Conservation (phyloP, 2,329 filamentous ascomycete species). For the Trichoderma breve region DNA sequence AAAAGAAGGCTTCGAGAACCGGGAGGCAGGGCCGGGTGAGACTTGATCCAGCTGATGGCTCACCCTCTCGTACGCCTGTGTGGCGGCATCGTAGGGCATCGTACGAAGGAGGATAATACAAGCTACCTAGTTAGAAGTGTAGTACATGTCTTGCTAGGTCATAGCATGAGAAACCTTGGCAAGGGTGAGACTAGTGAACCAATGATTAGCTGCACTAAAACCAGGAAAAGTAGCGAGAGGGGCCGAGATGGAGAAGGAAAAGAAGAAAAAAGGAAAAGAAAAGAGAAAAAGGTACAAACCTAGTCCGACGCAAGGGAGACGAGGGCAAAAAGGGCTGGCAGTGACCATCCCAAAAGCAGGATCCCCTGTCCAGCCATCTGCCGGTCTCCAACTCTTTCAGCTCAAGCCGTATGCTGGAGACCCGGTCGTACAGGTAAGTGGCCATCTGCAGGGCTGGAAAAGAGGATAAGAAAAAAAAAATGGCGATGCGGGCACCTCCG, state of each 20-base stretch:
- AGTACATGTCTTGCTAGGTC: neutral
- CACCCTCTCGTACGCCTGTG: slow-evolving; percentile 4
- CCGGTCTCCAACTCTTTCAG: slow-evolving; percentile 11
- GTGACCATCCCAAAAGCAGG: neutral
- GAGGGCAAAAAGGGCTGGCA: neutral
- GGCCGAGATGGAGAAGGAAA: neutral
- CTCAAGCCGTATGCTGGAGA: neutral
- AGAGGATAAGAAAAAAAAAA: neutral
- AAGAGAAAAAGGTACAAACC: slow-evolving; percentile 9
- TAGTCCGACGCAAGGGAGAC: neutral
- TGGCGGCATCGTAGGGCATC: slow-evolving; percentile 12
- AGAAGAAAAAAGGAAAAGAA: neutral
- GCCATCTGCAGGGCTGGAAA: slow-evolving; percentile 10
- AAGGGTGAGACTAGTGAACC: slow-evolving; percentile 5
- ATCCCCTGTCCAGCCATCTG: slow-evolving; percentile 5
- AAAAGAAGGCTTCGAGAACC: slow-evolving; percentile 18
- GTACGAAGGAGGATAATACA: neutral
- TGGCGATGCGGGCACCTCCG: neutral
- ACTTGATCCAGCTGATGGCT: neutral
- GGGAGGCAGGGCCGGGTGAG: neutral
- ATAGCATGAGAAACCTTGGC: neutral
- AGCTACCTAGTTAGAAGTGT: neutral
- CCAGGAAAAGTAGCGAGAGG: neutral
- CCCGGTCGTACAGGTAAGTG: neutral
- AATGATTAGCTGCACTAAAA: slow-evolving; percentile 3